These are phyloP conservation scores for Didymella pinodella DNA, from an alignment of 2,329 filamentous ascomycete genomes.

Conservation along the genomic window DNA sequence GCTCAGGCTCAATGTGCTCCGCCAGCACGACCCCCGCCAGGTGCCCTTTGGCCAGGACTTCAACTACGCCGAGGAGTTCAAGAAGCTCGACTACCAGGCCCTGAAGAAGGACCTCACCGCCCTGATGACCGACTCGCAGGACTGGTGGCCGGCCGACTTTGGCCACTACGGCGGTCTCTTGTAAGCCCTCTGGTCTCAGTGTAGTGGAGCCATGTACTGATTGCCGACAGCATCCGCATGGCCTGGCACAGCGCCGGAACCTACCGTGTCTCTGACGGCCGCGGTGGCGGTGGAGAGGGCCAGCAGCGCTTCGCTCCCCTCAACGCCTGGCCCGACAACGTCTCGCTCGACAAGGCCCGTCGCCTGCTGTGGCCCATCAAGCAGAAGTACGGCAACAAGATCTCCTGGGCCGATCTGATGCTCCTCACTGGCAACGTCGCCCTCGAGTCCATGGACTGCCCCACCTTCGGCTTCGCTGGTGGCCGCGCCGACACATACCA, in stretches of 20 bases:
- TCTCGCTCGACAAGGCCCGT: conserved; percentile 79
- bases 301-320: conserved; percentile 83
- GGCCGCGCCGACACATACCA: conserved; percentile 78
- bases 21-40: conserved; percentile 70
- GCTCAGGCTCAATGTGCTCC: conserved; percentile 74
- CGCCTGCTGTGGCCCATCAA: conserved; percentile 82
- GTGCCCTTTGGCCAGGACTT: conserved; percentile 73
- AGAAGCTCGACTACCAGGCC: conserved; percentile 72
- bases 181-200: conserved; percentile 21
- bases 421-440: conserved; percentile 79
- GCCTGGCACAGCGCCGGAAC: conserved; percentile 83
- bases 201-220: conserved; percentile 13
- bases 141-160: conserved; percentile 84
- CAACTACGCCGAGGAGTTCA: conserved; percentile 76
- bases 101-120: conserved; percentile 77
- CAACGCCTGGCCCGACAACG: conserved; percentile 85
- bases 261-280: conserved; percentile 77
- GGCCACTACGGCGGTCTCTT: conserved; percentile 84
- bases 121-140: conserved; percentile 79
- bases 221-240: conserved; percentile 66
- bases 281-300: conserved; percentile 75
- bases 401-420: conserved; percentile 79
- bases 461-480: conserved; percentile 76
- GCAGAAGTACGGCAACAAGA: conserved; percentile 84
- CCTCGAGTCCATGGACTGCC: conserved; percentile 77